A percentile compares a stretch with the other conserved stretches of the same genome.
Conservation (phyloP, 352 stramenopile species). For the Thalassiosira allenii region DNA sequence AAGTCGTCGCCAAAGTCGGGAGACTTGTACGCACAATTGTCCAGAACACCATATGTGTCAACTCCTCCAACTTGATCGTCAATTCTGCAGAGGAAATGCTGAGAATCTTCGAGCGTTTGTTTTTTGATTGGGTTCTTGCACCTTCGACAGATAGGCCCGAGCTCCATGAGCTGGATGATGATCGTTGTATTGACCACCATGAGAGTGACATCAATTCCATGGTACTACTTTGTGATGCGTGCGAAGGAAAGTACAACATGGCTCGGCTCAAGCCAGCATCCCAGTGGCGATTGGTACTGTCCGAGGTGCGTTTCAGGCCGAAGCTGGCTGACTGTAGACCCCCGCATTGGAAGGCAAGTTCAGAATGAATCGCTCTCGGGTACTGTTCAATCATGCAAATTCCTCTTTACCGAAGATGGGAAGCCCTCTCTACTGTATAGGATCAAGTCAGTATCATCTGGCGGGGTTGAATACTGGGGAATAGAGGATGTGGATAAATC, state of each 20-base stretch:
- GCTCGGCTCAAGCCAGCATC: constrained; percentile 75
- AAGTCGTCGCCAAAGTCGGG: constrained; percentile 74
- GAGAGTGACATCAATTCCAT: constrained; percentile 79
- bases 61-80: constrained; percentile 75
- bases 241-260: constrained; percentile 87
- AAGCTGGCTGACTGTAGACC: constrained; percentile 82
- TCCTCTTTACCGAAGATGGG: constrained; percentile 63
- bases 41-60: constrained; percentile 80
- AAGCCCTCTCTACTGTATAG: constrained; percentile 73
- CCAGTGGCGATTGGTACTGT: constrained; percentile 87
- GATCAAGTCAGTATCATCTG: constrained; percentile 58
- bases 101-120: constrained; percentile 85
- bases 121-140: constrained; percentile 86
- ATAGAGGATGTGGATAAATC: constrained; percentile 73
- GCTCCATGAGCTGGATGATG: constrained; percentile 82
- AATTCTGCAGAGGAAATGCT: constrained; percentile 84
- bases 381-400: constrained; percentile 67
- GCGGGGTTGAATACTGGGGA: constrained; percentile 52
- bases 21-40: constrained; percentile 80
- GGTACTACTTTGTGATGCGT: constrained; percentile 86
- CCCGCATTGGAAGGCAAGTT: constrained; percentile 76
- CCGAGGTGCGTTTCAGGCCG: constrained; percentile 77
- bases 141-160: constrained; percentile 64
- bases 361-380: constrained; percentile 59
- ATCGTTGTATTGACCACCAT: constrained; percentile 85